Percentiles rank a stretch among this genome's conserved stretches.
Conservation (phyloP, 2,329 filamentous ascomycete genomes). For the Aspergillus sp. region DNA sequence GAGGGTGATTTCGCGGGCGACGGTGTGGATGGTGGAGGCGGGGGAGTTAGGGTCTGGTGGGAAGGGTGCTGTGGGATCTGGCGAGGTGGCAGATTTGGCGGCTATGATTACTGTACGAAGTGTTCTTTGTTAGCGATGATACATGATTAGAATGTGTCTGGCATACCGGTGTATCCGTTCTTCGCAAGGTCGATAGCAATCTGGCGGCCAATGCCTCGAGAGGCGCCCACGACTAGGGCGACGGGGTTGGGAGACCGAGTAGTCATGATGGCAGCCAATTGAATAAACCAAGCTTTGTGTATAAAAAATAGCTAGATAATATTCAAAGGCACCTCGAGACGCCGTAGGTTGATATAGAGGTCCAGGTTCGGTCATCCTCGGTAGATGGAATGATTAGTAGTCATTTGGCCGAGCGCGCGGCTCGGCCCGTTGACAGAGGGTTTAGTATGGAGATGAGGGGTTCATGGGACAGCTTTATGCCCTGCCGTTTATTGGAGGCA, state of each 20-base stretch:
- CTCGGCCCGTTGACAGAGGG: constrained; percentile 11
- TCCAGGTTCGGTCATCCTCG: constrained; percentile 13
- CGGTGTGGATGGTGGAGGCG: constrained; percentile 76
- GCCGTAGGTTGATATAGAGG: neutral
- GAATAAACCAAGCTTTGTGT: too few relatives aligned
- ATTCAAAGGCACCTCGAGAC: too few relatives aligned
- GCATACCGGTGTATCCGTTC: constrained; percentile 67
- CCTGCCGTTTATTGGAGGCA: too few relatives aligned
- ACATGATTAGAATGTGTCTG: neutral
- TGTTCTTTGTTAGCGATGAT: neutral
- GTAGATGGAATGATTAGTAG: constrained; percentile 4
- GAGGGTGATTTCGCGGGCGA: constrained; percentile 71
- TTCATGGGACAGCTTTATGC: too few relatives aligned
- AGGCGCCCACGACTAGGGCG: constrained; percentile 73
- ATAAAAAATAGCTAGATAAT: too few relatives aligned
- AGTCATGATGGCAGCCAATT: neutral
- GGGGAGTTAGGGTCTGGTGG: constrained; percentile 76
- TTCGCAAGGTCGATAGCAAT: constrained; percentile 74
- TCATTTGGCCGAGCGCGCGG: constrained; percentile 10
- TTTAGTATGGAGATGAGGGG: neutral
- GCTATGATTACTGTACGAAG: constrained; percentile 66
- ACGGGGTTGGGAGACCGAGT: constrained; percentile 43
- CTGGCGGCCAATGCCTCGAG: constrained; percentile 77
- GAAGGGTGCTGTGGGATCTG: constrained; percentile 57
- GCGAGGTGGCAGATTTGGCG: constrained; percentile 72